Evolutionary conservation across 352 stramenopile genomes (phyloP).

Genomic region (Phytophthora ramorum): DNA sequence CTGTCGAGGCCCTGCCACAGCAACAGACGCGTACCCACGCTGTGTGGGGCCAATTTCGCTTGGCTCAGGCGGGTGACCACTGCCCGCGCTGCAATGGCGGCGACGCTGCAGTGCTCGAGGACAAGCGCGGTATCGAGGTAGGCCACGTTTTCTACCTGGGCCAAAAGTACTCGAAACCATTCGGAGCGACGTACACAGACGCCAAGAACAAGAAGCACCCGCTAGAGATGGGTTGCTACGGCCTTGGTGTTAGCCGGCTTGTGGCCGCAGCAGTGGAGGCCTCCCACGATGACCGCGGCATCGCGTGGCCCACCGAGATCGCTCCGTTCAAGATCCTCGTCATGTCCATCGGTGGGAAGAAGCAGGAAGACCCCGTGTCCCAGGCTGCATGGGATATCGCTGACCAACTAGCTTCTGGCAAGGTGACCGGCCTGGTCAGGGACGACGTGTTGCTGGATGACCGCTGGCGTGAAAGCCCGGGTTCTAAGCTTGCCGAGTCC

Average conservation of each 20-base stretch:
- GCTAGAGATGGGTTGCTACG: conserved; percentile 92
- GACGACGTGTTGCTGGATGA: conserved; percentile 88
- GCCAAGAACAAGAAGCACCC: conserved; percentile 56
- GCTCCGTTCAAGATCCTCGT: conserved; percentile 85
- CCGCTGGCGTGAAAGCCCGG: conserved; percentile 80
- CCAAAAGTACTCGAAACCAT: conserved; percentile 90
- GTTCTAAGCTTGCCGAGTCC: conserved; percentile 83
- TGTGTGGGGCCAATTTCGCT: conserved; percentile 61
- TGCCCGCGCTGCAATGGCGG: conserved; percentile 60
- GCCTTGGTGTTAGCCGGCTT: conserved; percentile 85
- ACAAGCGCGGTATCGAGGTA: conserved; percentile 89
- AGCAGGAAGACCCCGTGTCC: conserved; percentile 52
- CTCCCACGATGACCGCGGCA: conserved; percentile 77
- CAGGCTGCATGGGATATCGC: conserved; percentile 60
- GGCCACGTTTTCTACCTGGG: conserved; percentile 91
- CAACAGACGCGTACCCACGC: conserved; percentile 25
- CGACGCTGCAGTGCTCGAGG: conserved; percentile 48
- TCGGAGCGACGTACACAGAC: conserved; percentile 67
- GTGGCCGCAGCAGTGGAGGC: conserved; percentile 85
- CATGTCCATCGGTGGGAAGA: conserved; percentile 76
- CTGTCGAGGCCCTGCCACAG: conserved; percentile 19
- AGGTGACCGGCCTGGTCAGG: conserved; percentile 33
- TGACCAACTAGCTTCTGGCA: conserved; percentile 47
- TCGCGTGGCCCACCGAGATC: conserved; percentile 84
- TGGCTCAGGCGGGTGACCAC: conserved; percentile 68